These are phyloP conservation scores for Talaromyces wortmannii DNA, from an alignment of 495 filamentous ascomycete species.

Conservation along the genomic window DNA sequence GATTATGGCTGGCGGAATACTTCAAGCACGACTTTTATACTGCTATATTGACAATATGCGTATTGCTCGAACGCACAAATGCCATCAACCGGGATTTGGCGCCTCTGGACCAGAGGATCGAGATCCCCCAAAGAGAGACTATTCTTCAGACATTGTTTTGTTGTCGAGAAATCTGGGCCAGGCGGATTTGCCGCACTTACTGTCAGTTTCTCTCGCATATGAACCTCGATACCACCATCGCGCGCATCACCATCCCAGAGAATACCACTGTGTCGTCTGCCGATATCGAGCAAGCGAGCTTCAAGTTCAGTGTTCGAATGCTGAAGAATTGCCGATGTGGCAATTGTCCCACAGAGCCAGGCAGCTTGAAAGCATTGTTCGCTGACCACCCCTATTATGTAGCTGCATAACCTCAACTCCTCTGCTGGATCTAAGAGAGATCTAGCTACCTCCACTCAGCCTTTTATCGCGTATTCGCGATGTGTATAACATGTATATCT, in stretches of 20 bases:
- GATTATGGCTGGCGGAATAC: neutral
- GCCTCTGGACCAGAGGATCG: neutral
- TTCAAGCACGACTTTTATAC: constrained; percentile 6
- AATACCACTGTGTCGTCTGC: neutral
- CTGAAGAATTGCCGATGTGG: constrained; percentile 5
- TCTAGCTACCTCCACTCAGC: too few relatives aligned
- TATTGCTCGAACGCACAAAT: neutral
- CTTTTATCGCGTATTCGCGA: too few relatives aligned
- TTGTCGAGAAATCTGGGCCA: constrained; percentile 4
- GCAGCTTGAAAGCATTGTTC: constrained; percentile 1
- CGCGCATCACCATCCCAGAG: neutral
- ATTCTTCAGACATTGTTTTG: constrained; percentile 3
- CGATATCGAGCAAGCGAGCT: neutral
- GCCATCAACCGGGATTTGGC: neutral
- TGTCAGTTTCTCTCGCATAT: constrained; percentile 3
- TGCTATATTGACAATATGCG: constrained; percentile 2
- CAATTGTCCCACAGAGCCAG: neutral
- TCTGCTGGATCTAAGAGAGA: too few relatives aligned
- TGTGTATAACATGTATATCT: too few relatives aligned
- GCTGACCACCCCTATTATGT: constrained; percentile 1
- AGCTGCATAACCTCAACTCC: neutral
- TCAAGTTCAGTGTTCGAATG: neutral
- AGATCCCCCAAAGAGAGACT: constrained; percentile 5
- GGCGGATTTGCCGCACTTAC: constrained; percentile 4
- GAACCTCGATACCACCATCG: constrained; percentile 1